phyloP scores from a whole-genome alignment of 2,329 filamentous ascomycete genomes.

The Penicillium glabrum region DNA sequence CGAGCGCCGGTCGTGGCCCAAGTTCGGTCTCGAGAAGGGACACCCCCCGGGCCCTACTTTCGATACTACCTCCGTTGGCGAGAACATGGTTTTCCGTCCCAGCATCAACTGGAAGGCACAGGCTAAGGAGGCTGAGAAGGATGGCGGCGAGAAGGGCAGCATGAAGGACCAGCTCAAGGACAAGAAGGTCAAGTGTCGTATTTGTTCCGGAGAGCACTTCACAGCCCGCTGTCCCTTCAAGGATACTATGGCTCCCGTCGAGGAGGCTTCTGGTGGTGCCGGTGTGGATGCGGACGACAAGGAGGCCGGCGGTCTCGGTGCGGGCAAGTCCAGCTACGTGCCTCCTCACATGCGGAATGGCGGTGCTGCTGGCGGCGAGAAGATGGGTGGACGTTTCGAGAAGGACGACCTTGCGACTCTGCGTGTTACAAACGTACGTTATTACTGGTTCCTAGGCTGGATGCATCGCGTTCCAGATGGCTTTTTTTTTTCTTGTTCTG shows the following conservation, averaged over 20 bases:
- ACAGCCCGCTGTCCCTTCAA: conserved; percentile 99
- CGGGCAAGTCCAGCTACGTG: conserved; percentile 81
- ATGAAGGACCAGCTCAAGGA: conserved; percentile 77
- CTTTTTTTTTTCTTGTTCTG: conserved; percentile 3
- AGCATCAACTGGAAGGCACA: conserved; percentile 91
- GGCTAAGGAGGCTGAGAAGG: conserved; percentile 67
- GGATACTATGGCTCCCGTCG: conserved; percentile 87
- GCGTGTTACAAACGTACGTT: conserved; percentile 91
- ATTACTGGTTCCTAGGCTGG: not conserved
- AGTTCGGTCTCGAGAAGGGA: conserved; percentile 89
- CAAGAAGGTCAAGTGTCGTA: conserved; percentile 99
- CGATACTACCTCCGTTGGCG: conserved; percentile 89
- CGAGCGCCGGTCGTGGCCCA: conserved; percentile 87
- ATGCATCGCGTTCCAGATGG: not conserved
- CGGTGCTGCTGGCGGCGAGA: conserved; percentile 63
- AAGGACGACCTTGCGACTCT: conserved; percentile 95
- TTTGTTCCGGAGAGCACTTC: conserved; percentile 98
- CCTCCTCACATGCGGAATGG: conserved; percentile 85
- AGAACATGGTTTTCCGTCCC: conserved; percentile 97
- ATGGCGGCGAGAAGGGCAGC: conserved; percentile 56
- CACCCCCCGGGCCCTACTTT: conserved; percentile 77
- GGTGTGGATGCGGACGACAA: conserved; percentile 49
- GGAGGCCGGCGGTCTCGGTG: conserved; percentile 58
- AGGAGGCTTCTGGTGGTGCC: conserved; percentile 40
- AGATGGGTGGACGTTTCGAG: conserved; percentile 92